Evolutionary conservation across 495 filamentous ascomycete genomes (phyloP), one percentile per base, ranked within the genome.

Genomic region (Pseudomonodictys pantanalensis): DNA sequence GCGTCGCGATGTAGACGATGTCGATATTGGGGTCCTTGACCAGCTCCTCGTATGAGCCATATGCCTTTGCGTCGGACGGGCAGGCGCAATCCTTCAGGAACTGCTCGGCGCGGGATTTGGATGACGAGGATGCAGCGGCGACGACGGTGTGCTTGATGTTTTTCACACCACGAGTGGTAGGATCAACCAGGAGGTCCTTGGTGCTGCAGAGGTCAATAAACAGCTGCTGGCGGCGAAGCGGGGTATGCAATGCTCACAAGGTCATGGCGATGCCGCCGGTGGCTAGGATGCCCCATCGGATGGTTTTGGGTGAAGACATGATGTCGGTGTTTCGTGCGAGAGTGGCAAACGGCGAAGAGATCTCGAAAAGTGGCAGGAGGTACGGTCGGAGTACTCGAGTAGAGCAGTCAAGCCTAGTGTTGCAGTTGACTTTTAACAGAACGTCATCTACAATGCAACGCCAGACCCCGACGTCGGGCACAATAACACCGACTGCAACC

Each of bases 1-100:
- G 93, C 4, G 93, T 97, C 20, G 93, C 92, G 49, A 97, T 85
- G 70, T 96, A 97, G 73, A 97, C 76, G 53, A 95, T 89, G 66
- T 96, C 92, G 58, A 97, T 79, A 51, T 89, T 79, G 11, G 85
- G 77, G 67, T 96, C 88, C 25, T 80, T 79, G 11, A 91, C 88
- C 32, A 97, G 82, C 61, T 90, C 87, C 55, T 82, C 76, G 75
- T 96, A 97, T 47, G 83, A 86, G 41, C 86, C 90, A 62, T 97
- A 96, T 7, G 90, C 83, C 52, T 84, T 85, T 53, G 88, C 86
- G 23, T 80, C 74, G 29, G 72, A 71, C 6, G 89, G 86, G 20
- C 83, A 84, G 44, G 81, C 79, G 42, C 84, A 75, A 33, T 84
- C 79, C 30, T 79, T 70, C 64, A 96, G 81, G 76, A 97, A 97